phyloP scores from a whole-genome alignment of 306 rosid species.

The Corylus heterophylla region DNA sequence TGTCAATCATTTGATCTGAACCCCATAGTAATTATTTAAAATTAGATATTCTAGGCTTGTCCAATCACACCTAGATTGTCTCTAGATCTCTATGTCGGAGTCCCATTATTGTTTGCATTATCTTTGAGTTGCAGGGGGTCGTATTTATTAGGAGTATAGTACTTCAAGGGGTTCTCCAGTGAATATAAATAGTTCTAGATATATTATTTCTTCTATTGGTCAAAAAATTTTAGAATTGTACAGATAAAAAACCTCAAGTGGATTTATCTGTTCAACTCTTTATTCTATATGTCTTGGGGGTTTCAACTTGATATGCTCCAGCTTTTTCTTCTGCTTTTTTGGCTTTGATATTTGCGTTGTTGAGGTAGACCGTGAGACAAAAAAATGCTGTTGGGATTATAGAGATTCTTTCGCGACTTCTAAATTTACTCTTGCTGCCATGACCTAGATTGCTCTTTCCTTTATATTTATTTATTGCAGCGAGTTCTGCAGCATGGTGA shows the following conservation, averaged over 20 bases:
- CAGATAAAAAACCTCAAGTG: background rate
- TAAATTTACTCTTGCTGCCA: background rate
- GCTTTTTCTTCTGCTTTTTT: background rate
- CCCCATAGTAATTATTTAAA: background rate
- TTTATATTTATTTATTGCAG: constrained; percentile 49
- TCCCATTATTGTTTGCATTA: background rate
- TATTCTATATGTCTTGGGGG: background rate
- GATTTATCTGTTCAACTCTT: background rate
- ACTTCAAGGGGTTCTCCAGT: background rate
- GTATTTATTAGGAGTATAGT: background rate
- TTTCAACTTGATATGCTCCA: background rate
- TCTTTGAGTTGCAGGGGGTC: background rate
- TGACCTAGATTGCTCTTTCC: background rate
- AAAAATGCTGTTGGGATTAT: background rate
- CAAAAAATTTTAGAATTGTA: background rate
- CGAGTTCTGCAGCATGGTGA: constrained; percentile 88
- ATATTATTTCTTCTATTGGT: background rate
- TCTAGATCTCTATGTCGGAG: background rate
- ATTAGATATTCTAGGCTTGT: background rate
- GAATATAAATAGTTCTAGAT: background rate
- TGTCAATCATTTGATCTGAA: background rate
- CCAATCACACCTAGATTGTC: background rate
- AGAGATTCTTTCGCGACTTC: background rate
- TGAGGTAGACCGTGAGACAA: background rate
- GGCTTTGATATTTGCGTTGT: background rate